Percentiles rank a stretch among this genome's conserved stretches.
Conservation (phyloP, 2,329 filamentous ascomycete genomes). For the Colletotrichum eremochloae region DNA sequence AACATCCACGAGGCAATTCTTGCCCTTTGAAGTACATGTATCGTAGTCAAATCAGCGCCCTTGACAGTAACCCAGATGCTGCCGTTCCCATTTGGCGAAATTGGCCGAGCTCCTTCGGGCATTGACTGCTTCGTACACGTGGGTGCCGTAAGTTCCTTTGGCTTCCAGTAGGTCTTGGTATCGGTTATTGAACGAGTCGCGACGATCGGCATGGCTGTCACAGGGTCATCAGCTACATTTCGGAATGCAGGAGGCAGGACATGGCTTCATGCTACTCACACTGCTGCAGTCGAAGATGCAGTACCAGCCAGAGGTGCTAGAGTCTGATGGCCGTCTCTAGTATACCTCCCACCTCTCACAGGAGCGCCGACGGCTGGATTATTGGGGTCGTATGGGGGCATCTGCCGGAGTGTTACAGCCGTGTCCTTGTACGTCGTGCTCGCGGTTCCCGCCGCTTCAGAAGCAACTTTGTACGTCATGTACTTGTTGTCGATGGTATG, state of each 20-base stretch:
- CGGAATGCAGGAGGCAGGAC: background rate
- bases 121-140: accelerated
- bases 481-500: background rate
- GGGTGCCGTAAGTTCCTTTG: accelerated
- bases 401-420: background rate
- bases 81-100: no score
- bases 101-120: no score
- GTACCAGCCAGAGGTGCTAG: background rate
- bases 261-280: background rate
- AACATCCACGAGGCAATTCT: no score
- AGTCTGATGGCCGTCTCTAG: background rate
- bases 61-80: no score
- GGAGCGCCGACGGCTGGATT: background rate
- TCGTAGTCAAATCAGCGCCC: no score
- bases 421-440: background rate
- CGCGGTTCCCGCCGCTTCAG: background rate
- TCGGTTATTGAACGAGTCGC: background rate
- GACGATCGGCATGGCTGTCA: background rate
- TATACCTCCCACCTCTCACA: background rate
- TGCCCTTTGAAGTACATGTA: no score
- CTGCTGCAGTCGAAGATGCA: background rate
- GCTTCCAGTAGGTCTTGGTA: background rate
- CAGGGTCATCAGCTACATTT: background rate
- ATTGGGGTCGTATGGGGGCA: background rate
- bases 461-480: background rate